These are phyloP conservation scores for Penicillium desertorum DNA, from an alignment of 495 filamentous ascomycete species.

Conservation along the genomic window DNA sequence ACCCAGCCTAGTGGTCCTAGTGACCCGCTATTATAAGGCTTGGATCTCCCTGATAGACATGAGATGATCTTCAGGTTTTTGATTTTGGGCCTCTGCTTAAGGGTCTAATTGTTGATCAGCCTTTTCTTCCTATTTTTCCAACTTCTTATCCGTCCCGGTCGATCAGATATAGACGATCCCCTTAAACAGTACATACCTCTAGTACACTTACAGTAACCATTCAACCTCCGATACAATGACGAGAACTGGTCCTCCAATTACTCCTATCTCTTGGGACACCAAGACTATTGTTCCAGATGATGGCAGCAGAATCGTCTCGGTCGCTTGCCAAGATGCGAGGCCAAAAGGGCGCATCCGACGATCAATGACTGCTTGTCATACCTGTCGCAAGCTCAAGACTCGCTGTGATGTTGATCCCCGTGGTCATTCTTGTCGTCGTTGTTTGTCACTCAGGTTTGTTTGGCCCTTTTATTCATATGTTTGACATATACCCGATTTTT, in stretches of 20 bases:
- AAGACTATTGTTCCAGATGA: constrained; percentile 32
- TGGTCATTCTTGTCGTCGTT: constrained; percentile 44
- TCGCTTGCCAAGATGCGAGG: constrained; percentile 31
- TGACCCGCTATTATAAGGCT: constrained; percentile 33
- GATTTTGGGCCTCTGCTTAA: constrained; percentile 14
- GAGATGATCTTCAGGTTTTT: constrained; percentile 27
- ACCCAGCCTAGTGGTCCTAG: constrained; percentile 2
- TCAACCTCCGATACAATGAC: constrained; percentile 28
- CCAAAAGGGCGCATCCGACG: constrained; percentile 41
- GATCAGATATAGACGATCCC: constrained; percentile 16
- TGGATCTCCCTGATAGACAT: constrained; percentile 21
- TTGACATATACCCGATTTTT: constrained; percentile 4
- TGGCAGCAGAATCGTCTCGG: constrained; percentile 28
- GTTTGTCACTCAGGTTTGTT: constrained; percentile 41
- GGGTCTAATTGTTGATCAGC: constrained; percentile 22
- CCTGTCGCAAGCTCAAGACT: constrained; percentile 47
- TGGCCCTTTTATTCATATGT: not conserved
- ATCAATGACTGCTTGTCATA: constrained; percentile 47
- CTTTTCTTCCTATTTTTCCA: constrained; percentile 4
- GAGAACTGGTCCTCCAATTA: constrained; percentile 29
- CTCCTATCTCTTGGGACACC: constrained; percentile 33
- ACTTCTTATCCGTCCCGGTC: constrained; percentile 2
- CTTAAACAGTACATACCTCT: constrained; percentile 3
- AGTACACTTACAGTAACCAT: constrained; percentile 1
- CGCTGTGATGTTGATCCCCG: constrained; percentile 43